Base-by-base conservation (phyloP, 2,329 filamentous ascomycete genomes). In the Plenodomus tracheiphilus region DNA sequence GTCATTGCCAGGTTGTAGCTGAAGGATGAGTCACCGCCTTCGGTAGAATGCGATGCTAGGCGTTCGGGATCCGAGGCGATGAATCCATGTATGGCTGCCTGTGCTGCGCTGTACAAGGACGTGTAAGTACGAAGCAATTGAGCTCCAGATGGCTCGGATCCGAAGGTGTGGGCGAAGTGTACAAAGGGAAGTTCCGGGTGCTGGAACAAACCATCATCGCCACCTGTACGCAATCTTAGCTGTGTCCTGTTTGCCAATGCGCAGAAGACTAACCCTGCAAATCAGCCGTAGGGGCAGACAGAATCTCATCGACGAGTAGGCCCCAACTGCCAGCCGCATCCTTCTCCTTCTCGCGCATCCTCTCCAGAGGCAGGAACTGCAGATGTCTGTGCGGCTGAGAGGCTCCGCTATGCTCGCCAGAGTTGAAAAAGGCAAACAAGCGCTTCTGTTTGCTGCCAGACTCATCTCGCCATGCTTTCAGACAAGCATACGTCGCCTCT, bases 351-450 rank as follows among this genome's bases (percentile, higher is more conserved):
- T 65, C 83, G 30, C 73, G 77, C 85, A 90, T 89, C 16, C 77
- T 73, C 7, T 81, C 77, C 0, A 89, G 77, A 0, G 86, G 85
- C 3, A 91, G 70, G n/a, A 90, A 78, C 68, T 91, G 87, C 20
- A 91, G 69, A 61, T 91, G 87, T 3, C 87, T 73, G 64, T 90
- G 87, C 11, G 86, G 81, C 66, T 91, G 87, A 56, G 84, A 87
- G 1, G 87, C 86, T 2, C 87, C 87, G 4, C 85, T 88, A 61
- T 86, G 79, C 10, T 77, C 69, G 1, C 87, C 87, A 25, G 82
- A 85, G 69, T 90, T 91, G 77, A 87, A 89, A 64, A 88, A 88
- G 0, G 81, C 84, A 57, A 81, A 87, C 1, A 88, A 69, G 21
- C 79, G 78, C 41, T 53, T 61, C 43, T 61, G 53, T 32, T 56